Evolutionary conservation across 495 filamentous ascomycete genomes (phyloP).

Genomic region (Xylaria acuta): DNA sequence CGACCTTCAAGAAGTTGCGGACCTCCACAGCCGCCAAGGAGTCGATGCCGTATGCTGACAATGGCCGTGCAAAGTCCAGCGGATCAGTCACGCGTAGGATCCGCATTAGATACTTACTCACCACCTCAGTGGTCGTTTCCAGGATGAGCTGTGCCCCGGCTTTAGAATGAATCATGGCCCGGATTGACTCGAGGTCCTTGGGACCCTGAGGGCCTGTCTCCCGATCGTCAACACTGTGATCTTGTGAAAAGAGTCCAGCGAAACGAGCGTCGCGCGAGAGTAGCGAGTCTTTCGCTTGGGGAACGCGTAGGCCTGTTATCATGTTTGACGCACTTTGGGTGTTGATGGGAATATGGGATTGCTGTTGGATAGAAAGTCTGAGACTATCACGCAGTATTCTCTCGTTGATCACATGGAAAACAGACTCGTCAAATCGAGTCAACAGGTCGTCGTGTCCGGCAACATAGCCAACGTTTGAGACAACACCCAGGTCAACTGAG

Average conservation of each 20-base stretch:
- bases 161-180: not conserved
- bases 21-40: constrained; percentile 43
- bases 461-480: constrained; percentile 32
- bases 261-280: not conserved
- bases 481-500: constrained; percentile 22
- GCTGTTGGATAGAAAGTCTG: not conserved
- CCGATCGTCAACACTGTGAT: not conserved
- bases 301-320: not conserved
- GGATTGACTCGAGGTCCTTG: not conserved
- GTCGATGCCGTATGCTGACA: constrained; percentile 39
- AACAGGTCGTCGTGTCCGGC: too few relatives aligned
- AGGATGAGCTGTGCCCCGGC: not conserved
- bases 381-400: too few relatives aligned
- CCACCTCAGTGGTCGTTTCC: not conserved
- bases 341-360: not conserved
- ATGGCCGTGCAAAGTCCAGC: constrained; percentile 33
- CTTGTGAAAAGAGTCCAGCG: not conserved
- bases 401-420: too few relatives aligned
- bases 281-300: not conserved
- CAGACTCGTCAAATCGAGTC: too few relatives aligned
- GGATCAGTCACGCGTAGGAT: constrained; percentile 35
- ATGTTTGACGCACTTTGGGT: not conserved
- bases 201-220: not conserved
- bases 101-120: not conserved
- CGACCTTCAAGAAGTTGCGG: constrained; percentile 32